Base-by-base conservation (phyloP, 768 basidiomycete genomes). In the Pleurotus tuoliensis region DNA sequence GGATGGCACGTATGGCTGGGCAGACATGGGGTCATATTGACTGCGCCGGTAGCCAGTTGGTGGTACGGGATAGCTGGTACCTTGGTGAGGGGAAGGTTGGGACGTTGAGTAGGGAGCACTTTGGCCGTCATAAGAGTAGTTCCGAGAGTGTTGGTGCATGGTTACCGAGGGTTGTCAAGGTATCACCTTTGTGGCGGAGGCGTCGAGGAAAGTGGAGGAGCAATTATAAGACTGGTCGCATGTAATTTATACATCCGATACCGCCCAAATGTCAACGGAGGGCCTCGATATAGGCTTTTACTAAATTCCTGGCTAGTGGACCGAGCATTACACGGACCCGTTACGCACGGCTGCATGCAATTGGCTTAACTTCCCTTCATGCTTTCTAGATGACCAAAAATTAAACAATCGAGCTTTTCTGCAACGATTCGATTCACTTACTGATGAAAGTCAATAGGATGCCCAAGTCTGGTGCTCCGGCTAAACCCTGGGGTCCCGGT, bases 51-150 rank as follows among this genome's bases (percentile, higher is more conserved):
- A 53, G 39, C 51, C 20, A 5, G 51, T 20, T 53, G 34, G 51
- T 53, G 51, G 51, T 53, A 38, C 16, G 37, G 22, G 18, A 24
- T 40, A 53, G 39, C 51, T 53, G 3, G 51, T 40, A 44, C 45
- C 40, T 55, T 55, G 54, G 54, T 39, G 41, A 24, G 51, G 41
- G 37, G 57, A 11, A 40, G 44, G 24, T 44, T 53, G 59, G 12
- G 38, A 52, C 47, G 49, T 30, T 20, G 69, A 40, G 56, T 73
- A 74, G 40, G 62, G 61, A 25, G 63, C 64, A 50, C 56, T 64
- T 58, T 67, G 68, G 58, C 73, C 73, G 49, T 77, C 77, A 60
- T 76, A 80, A 27, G 74, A 58, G 62, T 76, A 79, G 41, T 71
- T 63, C 47, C 76, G 78, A 59, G 72, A 62, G 58, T 76, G 57